Evolutionary conservation across 2,329 filamentous ascomycete genomes (phyloP).

Genomic region (Daldinia sp.): DNA sequence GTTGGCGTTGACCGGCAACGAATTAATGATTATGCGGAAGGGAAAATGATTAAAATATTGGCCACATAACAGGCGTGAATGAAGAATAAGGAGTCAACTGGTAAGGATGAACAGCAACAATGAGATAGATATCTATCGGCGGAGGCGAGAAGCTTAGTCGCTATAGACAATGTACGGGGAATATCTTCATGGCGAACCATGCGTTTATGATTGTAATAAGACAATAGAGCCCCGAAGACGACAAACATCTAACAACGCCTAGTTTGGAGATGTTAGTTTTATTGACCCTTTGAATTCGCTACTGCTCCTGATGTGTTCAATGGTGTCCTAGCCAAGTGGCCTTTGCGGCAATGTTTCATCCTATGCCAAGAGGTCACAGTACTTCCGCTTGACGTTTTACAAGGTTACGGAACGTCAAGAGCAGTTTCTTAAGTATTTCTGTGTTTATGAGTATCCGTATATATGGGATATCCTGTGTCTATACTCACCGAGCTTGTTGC

Average conservation of each 20-base stretch:
- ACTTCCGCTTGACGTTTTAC: background rate
- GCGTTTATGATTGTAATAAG: background rate
- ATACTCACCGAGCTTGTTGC: background rate
- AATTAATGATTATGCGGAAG: background rate
- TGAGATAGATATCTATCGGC: background rate
- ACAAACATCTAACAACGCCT: background rate
- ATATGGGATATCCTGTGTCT: background rate
- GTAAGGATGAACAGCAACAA: background rate
- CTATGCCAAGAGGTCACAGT: background rate
- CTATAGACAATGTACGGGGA: background rate
- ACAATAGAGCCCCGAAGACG: background rate
- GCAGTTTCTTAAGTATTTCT: background rate
- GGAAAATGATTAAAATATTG: background rate
- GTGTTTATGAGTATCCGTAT: background rate
- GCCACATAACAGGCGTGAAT: background rate
- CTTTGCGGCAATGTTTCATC: background rate
- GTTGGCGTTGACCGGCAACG: background rate
- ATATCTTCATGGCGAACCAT: background rate
- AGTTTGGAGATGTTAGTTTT: no score
- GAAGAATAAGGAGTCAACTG: background rate
- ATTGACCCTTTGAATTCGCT: no score
- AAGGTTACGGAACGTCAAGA: background rate
- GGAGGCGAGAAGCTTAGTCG: background rate
- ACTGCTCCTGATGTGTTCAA: background rate
- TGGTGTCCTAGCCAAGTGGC: background rate